Base-by-base conservation (phyloP, 1,284 basidiomycete species). In the Cryptococcus hybrid region DNA sequence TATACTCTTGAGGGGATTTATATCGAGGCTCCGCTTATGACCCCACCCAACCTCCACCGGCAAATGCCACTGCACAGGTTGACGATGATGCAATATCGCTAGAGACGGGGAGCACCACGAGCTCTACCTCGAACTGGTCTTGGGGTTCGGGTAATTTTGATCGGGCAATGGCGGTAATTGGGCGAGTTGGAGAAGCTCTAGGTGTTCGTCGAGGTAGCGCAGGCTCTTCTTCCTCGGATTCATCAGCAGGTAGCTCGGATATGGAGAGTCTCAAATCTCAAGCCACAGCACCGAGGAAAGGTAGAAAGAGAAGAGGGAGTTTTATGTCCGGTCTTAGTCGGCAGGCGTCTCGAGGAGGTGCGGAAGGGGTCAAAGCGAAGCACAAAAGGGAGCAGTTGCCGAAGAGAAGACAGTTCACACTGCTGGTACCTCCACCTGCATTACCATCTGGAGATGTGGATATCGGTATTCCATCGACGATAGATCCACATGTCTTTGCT, bases 331-430 rank as follows among this genome's bases (percentile, higher is more conserved):
- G 55, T 12, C 47, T 57, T 13, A 49, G 55, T 47, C 52, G 60
- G 36, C 52, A 59, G 40, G 61, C 61, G 34, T 61, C 67, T 36
- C 55, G 51, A 24, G 51, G 51, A 24, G 51, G 59, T 5, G 55
- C 64, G 0, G 69, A 73, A 5, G 59, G 61, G 30, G 7, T 72
- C 72, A 4, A 67, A 64, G 50, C 57, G 30, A 30, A 30, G 4
- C 30, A 30, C 4, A 30, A 30, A 30, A 30, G 30, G 30, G 64
- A 73, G 50, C 62, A 73, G 40, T 43, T 71, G 7, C 71, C 73
- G 0, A 58, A 67, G 1, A 56, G 60, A 46, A 81, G 88, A 58
- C 83, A 85, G 58, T 91, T 90, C 70, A 81, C 82, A 78, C 80
- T 64, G 68, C 78, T 61, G 74, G 38, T 76, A 13, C 65, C 69